These are phyloP conservation scores for Mollisia scopiformis DNA, from an alignment of 2,329 filamentous ascomycete genomes.

Conservation along the genomic window DNA sequence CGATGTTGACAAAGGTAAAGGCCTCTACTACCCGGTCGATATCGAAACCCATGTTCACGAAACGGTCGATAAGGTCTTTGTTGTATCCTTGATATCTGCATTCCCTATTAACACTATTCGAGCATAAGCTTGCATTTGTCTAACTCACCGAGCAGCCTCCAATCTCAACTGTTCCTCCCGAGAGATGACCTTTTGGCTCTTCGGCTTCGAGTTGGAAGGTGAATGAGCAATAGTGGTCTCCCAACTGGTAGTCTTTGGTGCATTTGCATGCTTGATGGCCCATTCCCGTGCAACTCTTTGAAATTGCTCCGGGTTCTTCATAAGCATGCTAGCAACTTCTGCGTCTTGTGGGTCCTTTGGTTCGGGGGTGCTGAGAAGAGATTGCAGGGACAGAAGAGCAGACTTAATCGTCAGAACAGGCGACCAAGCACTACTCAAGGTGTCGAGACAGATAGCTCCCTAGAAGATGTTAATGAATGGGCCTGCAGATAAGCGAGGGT, in stretches of 20 bases:
- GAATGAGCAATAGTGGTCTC: constrained; percentile 40
- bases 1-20: constrained; percentile 81
- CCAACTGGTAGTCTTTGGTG: constrained; percentile 59
- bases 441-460: constrained; percentile 97
- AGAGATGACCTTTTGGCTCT: constrained; percentile 25
- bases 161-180: constrained; percentile 32
- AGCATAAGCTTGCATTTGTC: neutral
- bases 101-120: constrained; percentile 18
- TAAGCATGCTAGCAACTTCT: constrained; percentile 89
- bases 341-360: constrained; percentile 97
- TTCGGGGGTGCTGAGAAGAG: constrained; percentile 89
- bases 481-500: neutral
- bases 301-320: constrained; percentile 78
- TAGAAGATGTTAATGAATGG: constrained; percentile 44
- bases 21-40: constrained; percentile 84
- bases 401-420: constrained; percentile 97
- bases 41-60: constrained; percentile 89
- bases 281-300: constrained; percentile 84
- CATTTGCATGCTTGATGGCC: constrained; percentile 82
- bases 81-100: constrained; percentile 85
- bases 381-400: constrained; percentile 88
- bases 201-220: constrained; percentile 31
- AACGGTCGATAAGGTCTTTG: constrained; percentile 79
- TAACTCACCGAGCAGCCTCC: constrained; percentile 26
- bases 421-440: constrained; percentile 86